phyloP scores from a whole-genome alignment of 495 filamentous ascomycete genomes.

The Xylaria longipes region DNA sequence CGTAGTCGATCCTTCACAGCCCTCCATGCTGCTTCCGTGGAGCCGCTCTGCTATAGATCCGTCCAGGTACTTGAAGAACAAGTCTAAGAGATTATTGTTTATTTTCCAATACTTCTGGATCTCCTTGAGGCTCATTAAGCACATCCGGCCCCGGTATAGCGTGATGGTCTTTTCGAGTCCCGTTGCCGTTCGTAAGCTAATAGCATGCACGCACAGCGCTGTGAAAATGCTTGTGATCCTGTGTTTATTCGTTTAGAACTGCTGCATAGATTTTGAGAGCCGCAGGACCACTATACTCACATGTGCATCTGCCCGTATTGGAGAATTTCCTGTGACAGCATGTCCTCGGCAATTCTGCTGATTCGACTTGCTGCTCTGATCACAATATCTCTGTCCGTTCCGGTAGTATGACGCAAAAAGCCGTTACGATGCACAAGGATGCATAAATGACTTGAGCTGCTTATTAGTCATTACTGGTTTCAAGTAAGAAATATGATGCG shows the following conservation, averaged over 20 bases:
- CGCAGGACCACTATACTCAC: background rate
- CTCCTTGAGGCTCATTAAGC: background rate
- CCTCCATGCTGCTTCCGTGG: background rate
- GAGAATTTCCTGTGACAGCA: background rate
- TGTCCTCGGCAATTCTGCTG: conserved; percentile 2
- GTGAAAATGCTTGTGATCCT: conserved; percentile 4
- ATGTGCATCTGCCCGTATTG: conserved; percentile 1
- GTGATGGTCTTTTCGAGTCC: background rate
- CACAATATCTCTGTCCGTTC: background rate
- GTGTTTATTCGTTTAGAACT: background rate
- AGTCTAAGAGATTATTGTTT: conserved; percentile 1
- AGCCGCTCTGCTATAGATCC: background rate
- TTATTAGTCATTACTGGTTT: background rate
- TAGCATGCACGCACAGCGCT: background rate
- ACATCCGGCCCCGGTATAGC: background rate
- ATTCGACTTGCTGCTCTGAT: background rate
- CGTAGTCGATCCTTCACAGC: background rate
- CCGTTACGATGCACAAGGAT: background rate
- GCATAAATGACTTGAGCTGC: background rate
- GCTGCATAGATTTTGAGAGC: background rate
- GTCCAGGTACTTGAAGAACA: background rate
- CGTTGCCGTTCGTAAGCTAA: background rate
- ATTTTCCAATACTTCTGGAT: conserved; percentile 9
- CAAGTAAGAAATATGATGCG: background rate
- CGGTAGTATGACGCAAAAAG: background rate